Percentiles rank a stretch among this genome's conserved stretches.
Conservation (phyloP, 306 rosid genomes). For the Cicer bijugum region DNA sequence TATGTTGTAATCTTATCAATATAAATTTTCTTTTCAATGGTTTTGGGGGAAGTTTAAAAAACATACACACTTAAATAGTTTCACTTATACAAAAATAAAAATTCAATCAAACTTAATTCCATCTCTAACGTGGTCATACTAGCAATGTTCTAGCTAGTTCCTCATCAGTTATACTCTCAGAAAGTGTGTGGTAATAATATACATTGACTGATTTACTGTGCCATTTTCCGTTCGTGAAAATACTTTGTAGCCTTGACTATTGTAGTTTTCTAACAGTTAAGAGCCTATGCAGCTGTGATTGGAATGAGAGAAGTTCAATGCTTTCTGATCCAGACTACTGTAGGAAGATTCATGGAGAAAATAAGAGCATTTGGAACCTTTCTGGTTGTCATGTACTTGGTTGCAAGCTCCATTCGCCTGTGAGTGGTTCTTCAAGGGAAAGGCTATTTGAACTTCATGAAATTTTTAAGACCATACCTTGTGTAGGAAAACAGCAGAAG, state of each 20-base stretch:
- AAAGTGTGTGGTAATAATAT: slow-evolving; percentile 10
- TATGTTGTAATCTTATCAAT: no score
- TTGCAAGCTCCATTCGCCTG: slow-evolving; percentile 70
- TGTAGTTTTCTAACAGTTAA: slow-evolving; percentile 45
- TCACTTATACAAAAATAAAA: background rate
- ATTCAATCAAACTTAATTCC: background rate
- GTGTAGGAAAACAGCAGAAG: slow-evolving; percentile 53
- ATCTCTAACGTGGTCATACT: background rate
- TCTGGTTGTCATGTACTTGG: slow-evolving; percentile 89
- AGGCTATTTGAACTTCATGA: slow-evolving; percentile 86
- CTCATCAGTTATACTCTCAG: slow-evolving; percentile 12
- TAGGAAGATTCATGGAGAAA: slow-evolving; percentile 44
- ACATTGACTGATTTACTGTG: background rate
- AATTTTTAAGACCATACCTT: slow-evolving; percentile 76
- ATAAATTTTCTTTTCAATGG: no score
- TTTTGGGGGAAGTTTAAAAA: background rate
- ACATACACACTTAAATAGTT: background rate
- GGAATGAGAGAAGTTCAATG: slow-evolving; percentile 68
- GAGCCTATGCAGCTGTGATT: slow-evolving; percentile 69
- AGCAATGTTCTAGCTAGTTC: slow-evolving; percentile 3
- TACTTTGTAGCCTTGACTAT: background rate
- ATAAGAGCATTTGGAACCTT: slow-evolving; percentile 67
- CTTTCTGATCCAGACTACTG: slow-evolving; percentile 54
- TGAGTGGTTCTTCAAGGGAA: slow-evolving; percentile 58
- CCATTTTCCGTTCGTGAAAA: background rate